Conservation (phyloP, 306 rosid genomes). For the Sesbania bispinosa region DNA sequence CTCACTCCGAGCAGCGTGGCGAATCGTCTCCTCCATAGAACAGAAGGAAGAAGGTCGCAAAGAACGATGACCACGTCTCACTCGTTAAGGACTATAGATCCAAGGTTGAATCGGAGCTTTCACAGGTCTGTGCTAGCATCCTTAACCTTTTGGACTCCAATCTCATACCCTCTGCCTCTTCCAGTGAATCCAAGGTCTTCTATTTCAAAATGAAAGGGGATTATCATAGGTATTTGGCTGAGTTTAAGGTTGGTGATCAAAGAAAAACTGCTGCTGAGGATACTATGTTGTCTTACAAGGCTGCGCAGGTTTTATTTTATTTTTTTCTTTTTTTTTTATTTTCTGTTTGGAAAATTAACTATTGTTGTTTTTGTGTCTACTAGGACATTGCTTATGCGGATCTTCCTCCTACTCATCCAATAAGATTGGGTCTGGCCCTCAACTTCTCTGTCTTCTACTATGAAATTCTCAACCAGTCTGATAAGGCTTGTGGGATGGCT, state of each 20-base stretch:
- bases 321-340: no score
- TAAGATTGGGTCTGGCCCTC: slow-evolving; percentile 72
- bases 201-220: slow-evolving; percentile 83
- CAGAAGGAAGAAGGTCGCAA: slow-evolving; percentile 67
- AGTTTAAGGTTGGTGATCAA: slow-evolving; percentile 61
- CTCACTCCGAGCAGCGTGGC: slow-evolving; percentile 73
- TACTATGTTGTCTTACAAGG: slow-evolving; percentile 71
- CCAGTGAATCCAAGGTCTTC: slow-evolving; percentile 63
- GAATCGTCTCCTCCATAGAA: slow-evolving; percentile 73
- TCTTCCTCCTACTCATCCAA: slow-evolving; percentile 80
- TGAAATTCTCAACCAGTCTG: slow-evolving; percentile 76
- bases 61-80: slow-evolving; percentile 66
- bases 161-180: slow-evolving; percentile 55
- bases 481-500: slow-evolving; percentile 76
- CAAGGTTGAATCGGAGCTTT: slow-evolving; percentile 59
- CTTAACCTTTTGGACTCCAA: slow-evolving; percentile 47
- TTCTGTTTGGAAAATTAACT: background rate
- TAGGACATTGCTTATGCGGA: slow-evolving; percentile 59
- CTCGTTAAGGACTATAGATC: slow-evolving; percentile 69
- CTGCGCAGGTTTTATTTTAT: slow-evolving; percentile 52
- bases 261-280: slow-evolving; percentile 69
- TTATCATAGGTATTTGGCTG: slow-evolving; percentile 69
- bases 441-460: slow-evolving; percentile 75
- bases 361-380: background rate
- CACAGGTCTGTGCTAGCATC: slow-evolving; percentile 53